phyloP scores from a whole-genome alignment of 2,329 filamentous ascomycete species.

The Colletotrichum destructivum region DNA sequence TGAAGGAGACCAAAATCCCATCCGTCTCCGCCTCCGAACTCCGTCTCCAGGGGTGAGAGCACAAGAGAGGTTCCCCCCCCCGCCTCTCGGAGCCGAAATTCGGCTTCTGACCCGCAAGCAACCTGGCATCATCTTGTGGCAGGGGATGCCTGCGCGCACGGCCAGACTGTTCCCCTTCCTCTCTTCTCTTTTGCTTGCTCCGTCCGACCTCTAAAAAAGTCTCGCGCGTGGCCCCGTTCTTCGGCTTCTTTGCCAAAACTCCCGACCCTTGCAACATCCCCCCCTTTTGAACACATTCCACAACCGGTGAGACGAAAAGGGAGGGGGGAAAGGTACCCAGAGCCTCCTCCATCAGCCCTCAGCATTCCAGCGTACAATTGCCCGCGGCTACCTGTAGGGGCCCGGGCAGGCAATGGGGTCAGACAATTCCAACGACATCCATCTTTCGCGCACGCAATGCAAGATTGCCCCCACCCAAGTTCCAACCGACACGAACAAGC shows the following conservation, averaged over 20 bases:
- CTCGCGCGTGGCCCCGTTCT: neutral
- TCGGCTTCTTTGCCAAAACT: neutral
- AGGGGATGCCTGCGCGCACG: neutral
- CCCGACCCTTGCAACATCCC: neutral
- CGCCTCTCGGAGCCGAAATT: constrained; percentile 5
- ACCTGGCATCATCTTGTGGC: neutral
- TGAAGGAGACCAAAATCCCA: neutral
- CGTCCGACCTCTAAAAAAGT: too few relatives aligned
- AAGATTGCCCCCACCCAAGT: neutral
- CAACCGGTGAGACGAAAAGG: neutral
- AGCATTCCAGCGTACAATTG: constrained; percentile 11
- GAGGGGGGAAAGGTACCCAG: neutral
- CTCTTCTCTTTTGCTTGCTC: neutral
- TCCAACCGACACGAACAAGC: constrained; percentile 1
- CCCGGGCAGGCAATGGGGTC: neutral
- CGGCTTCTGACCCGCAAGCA: neutral
- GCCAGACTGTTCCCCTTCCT: neutral
- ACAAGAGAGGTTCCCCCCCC: too few relatives aligned
- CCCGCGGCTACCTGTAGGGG: neutral
- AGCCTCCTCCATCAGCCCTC: neutral
- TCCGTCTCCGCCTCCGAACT: neutral
- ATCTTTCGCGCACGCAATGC: neutral
- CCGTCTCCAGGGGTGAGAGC: neutral
- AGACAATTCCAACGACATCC: constrained; percentile 8
- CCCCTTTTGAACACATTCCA: neutral